Evolutionary conservation across 2,329 filamentous ascomycete species (phyloP).

Genomic region (Simplicillium aogashimaense): DNA sequence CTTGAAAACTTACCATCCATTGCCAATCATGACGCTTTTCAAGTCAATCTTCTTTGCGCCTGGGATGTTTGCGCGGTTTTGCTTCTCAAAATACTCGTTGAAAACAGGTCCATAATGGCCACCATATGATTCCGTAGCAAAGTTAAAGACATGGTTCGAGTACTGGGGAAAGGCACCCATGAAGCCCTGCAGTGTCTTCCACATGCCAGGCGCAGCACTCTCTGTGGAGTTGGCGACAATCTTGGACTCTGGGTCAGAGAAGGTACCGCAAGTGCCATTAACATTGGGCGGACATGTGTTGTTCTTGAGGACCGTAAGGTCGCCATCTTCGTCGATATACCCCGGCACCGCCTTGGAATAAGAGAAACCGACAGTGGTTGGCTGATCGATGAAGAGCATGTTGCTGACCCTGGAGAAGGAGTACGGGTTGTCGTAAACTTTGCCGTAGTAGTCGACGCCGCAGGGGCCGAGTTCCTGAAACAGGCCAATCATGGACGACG

Average conservation of each 20-base stretch:
- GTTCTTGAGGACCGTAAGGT: neutral
- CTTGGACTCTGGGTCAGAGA: neutral
- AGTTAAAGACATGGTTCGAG: slow-evolving; percentile 39
- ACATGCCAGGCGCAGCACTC: slow-evolving; percentile 41
- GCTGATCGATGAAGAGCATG: slow-evolving; percentile 42
- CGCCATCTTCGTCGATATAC: slow-evolving; percentile 29
- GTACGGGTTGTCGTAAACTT: slow-evolving; percentile 20
- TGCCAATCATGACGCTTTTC: slow-evolving; percentile 52
- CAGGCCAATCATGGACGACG: slow-evolving; percentile 47
- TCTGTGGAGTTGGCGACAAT: slow-evolving; percentile 38
- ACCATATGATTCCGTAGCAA: slow-evolving; percentile 56
- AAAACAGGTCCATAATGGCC: slow-evolving; percentile 57
- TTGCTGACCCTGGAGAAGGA: slow-evolving; percentile 34
- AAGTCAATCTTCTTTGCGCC: slow-evolving; percentile 36
- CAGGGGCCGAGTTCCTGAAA: slow-evolving; percentile 43
- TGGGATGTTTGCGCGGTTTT: slow-evolving; percentile 38
- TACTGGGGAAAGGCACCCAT: slow-evolving; percentile 42
- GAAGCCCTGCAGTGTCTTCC: slow-evolving; percentile 51
- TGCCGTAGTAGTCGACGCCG: slow-evolving; percentile 16
- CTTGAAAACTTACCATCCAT: slow-evolving; percentile 34
- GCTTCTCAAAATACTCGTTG: slow-evolving; percentile 39
- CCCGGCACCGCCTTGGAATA: slow-evolving; percentile 50
- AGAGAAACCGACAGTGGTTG: slow-evolving; percentile 55
- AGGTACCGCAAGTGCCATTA: neutral
- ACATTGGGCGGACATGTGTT: neutral